phyloP scores from a whole-genome alignment of 2,329 filamentous ascomycete species.

The Thielaviopsis punctulata region DNA sequence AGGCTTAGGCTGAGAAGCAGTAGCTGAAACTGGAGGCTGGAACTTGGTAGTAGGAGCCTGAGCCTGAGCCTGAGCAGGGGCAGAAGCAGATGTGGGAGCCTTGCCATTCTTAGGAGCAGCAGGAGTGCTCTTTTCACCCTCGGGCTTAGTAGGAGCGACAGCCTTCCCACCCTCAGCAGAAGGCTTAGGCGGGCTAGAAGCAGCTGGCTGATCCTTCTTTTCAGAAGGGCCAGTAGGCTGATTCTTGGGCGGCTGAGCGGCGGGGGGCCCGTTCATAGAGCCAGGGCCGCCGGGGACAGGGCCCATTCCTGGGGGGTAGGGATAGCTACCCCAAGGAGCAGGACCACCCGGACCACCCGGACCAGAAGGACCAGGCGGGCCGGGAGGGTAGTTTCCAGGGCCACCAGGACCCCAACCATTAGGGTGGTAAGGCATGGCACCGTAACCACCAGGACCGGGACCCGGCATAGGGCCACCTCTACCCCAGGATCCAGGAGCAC shows the following conservation, averaged over 20 bases:
- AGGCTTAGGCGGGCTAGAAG: background rate
- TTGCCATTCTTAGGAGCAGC: slow-evolving; percentile 27
- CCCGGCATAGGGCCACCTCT: slow-evolving; percentile 29
- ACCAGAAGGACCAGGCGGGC: slow-evolving; percentile 36
- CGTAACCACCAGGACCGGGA: slow-evolving; percentile 14
- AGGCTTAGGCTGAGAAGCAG: slow-evolving; percentile 20
- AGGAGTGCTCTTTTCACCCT: background rate
- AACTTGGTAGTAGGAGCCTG: slow-evolving; percentile 22
- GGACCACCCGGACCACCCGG: slow-evolving; percentile 40
- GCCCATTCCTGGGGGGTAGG: slow-evolving; percentile 35
- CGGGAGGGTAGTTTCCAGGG: slow-evolving; percentile 50
- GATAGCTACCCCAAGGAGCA: slow-evolving; percentile 38
- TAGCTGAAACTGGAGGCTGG: slow-evolving; percentile 16
- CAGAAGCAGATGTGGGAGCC: slow-evolving; percentile 21
- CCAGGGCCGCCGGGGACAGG: slow-evolving; percentile 8
- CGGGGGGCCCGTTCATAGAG: slow-evolving; percentile 9
- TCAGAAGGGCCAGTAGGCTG: slow-evolving; percentile 13
- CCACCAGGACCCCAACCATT: slow-evolving; percentile 65
- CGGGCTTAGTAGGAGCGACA: background rate
- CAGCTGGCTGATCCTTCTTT: slow-evolving; percentile 32
- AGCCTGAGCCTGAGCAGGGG: slow-evolving; percentile 11
- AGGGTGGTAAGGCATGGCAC: slow-evolving; percentile 56
- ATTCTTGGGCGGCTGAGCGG: slow-evolving; percentile 8
- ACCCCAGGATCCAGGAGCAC: slow-evolving; percentile 37
- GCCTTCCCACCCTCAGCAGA: background rate